phyloP scores from a whole-genome alignment of 1,139 yeast genomes.

The Magnusiomyces paraingens region DNA sequence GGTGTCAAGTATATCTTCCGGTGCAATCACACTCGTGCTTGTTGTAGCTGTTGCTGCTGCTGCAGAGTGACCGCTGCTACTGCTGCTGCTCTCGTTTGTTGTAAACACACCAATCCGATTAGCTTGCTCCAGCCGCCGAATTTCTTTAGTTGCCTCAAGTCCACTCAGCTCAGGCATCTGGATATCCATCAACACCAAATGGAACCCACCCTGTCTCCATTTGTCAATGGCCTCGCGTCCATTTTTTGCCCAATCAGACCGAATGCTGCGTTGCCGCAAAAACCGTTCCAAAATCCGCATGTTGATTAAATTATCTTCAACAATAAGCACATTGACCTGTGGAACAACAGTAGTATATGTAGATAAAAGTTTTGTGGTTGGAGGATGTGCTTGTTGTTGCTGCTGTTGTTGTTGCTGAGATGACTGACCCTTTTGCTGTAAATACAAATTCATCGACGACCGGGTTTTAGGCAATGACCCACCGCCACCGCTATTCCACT shows the following conservation, averaged over 20 bases:
- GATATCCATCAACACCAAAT: constrained; percentile 88
- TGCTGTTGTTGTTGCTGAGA: not conserved
- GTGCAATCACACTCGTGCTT: constrained; percentile 18
- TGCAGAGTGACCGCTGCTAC: not conserved
- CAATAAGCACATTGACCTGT: constrained; percentile 82
- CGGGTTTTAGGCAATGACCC: too few species aligned
- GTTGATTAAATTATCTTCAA: constrained; percentile 92
- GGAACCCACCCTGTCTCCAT: constrained; percentile 91
- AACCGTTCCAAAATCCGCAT: constrained; percentile 93
- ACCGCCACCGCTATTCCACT: too few species aligned
- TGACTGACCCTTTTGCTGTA: not conserved
- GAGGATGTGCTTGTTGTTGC: not conserved
- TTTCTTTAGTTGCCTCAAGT: constrained; percentile 84
- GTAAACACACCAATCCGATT: constrained; percentile 81
- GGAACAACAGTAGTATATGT: constrained; percentile 38
- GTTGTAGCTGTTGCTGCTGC: constrained; percentile 5
- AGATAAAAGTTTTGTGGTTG: constrained; percentile 6
- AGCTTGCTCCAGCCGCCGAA: constrained; percentile 70
- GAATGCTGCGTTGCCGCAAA: constrained; percentile 75
- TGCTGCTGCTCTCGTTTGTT: constrained; percentile 17
- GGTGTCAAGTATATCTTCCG: constrained; percentile 50
- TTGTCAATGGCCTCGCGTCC: constrained; percentile 90
- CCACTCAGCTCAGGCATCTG: constrained; percentile 93
- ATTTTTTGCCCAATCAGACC: constrained; percentile 79
- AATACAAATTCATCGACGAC: too few species aligned